A percentile compares a stretch with the other conserved stretches of the same genome.
phyloP scores from a whole-genome alignment of 768 basidiomycete species.

The Pilatotrama ljubarskyi region DNA sequence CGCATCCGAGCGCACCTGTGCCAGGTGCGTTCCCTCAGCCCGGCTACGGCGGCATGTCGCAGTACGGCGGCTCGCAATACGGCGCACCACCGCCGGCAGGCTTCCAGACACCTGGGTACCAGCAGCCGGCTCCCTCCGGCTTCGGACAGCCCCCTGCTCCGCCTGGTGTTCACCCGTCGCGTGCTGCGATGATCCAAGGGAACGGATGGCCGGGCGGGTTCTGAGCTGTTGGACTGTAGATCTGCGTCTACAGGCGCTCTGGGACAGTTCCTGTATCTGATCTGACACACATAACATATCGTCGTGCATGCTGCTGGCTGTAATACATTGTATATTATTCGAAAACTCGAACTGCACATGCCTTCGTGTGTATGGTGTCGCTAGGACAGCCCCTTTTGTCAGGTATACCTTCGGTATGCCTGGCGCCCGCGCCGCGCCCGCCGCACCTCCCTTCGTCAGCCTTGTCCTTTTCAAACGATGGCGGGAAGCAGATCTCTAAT shows the following conservation, averaged over 20 bases:
- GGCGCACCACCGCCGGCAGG: slow-evolving; percentile 22
- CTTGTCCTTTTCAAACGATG: too few relatives aligned
- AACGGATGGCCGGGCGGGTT: slow-evolving; percentile 33
- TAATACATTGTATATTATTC: slow-evolving; percentile 22
- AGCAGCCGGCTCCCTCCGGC: slow-evolving; percentile 43
- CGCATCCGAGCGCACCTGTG: slow-evolving; percentile 34
- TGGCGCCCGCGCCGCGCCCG: too few relatives aligned
- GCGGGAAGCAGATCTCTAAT: too few relatives aligned
- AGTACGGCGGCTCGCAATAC: slow-evolving; percentile 34
- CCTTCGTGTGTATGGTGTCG: not conserved
- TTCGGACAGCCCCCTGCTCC: slow-evolving; percentile 45
- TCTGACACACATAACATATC: slow-evolving; percentile 12
- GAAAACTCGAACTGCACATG: not conserved
- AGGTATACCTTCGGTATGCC: too few relatives aligned
- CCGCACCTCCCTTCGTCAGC: too few relatives aligned
- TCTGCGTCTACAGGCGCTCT: slow-evolving; percentile 18
- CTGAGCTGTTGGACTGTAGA: slow-evolving; percentile 8
- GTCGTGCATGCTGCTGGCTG: slow-evolving; percentile 16
- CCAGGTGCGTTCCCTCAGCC: slow-evolving; percentile 40
- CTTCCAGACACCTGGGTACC: slow-evolving; percentile 42
- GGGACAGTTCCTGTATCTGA: slow-evolving; percentile 20
- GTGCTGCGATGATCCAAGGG: slow-evolving; percentile 63
- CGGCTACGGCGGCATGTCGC: slow-evolving; percentile 29
- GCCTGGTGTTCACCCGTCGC: slow-evolving; percentile 65
- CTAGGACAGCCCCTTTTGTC: too few relatives aligned